Conservation (phyloP, 1,284 basidiomycete species). For the Vanrija pseudolonga region DNA sequence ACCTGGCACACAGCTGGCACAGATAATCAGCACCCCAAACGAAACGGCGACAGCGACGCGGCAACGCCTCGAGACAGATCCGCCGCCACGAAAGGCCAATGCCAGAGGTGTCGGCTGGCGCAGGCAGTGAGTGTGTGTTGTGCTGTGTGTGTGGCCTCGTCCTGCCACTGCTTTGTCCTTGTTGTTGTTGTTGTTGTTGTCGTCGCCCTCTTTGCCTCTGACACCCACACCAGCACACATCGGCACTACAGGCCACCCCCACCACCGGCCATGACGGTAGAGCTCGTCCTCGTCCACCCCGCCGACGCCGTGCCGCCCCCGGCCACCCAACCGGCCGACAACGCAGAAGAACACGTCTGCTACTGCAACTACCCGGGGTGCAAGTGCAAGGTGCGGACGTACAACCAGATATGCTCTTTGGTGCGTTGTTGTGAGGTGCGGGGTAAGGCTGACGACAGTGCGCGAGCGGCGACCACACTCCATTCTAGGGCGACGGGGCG, state of each 20-base stretch:
- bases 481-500: constrained; percentile 6
- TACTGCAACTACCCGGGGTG: constrained; percentile 16
- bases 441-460: constrained; percentile 5
- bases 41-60: too few species aligned
- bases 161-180: too few species aligned
- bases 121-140: too few species aligned
- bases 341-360: constrained; percentile 16
- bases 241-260: neutral
- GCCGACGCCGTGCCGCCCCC: neutral
- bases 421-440: constrained; percentile 2
- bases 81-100: too few species aligned
- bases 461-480: constrained; percentile 17
- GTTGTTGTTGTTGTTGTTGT: too few species aligned
- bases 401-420: constrained; percentile 12
- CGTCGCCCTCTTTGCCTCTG: too few species aligned
- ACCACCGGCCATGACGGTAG: neutral
- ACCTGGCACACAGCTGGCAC: too few species aligned
- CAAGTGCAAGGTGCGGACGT: constrained; percentile 22
- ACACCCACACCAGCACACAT: too few species aligned
- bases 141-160: too few species aligned
- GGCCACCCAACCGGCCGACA: neutral
- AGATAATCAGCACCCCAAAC: too few species aligned
- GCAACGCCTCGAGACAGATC: too few species aligned
- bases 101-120: too few species aligned
- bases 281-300: neutral